Percentiles rank a stretch among this genome's conserved stretches.
phyloP scores from a whole-genome alignment of 495 filamentous ascomycete genomes.

The Antarctomyces pellizariae region DNA sequence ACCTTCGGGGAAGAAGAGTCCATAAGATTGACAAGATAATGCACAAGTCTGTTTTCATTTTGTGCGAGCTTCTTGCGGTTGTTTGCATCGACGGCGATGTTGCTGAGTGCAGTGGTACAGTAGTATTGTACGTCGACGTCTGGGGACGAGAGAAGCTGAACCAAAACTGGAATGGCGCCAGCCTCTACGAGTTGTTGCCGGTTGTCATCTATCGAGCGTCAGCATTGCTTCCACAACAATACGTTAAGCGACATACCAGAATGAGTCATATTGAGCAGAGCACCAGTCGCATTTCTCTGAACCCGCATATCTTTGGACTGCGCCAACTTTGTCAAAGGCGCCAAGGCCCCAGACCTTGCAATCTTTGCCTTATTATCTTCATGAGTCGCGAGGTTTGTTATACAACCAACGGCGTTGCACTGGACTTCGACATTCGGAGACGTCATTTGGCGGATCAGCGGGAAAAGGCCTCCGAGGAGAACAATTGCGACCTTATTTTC shows the following conservation, averaged over 20 bases:
- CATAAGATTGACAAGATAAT: constrained; percentile 87
- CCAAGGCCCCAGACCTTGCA: constrained; percentile 78
- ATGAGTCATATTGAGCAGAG: constrained; percentile 96
- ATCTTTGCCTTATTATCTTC: constrained; percentile 99
- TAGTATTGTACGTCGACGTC: constrained; percentile 99
- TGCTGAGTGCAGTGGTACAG: constrained; percentile 93
- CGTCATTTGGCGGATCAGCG: constrained; percentile 95
- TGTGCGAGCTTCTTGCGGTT: constrained; percentile 81
- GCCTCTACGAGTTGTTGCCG: constrained; percentile 91
- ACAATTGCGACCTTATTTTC: constrained; percentile 97
- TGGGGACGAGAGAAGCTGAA: constrained; percentile 70
- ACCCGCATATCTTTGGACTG: constrained; percentile 98
- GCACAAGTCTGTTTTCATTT: constrained; percentile 70
- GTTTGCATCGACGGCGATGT: constrained; percentile 82
- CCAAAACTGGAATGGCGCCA: constrained; percentile 86
- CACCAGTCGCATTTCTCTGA: constrained; percentile 90
- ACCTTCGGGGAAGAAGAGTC: constrained; percentile 93
- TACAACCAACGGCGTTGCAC: constrained; percentile 96
- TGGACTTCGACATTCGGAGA: constrained; percentile 97
- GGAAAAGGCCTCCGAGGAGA: constrained; percentile 65
- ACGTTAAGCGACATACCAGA: constrained; percentile 39
- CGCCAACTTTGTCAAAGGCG: constrained; percentile 70
- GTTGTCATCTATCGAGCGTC: constrained; percentile 52
- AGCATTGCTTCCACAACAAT: constrained; percentile 2
- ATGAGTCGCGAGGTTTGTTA: constrained; percentile 92